Evolutionary conservation across 257 asterid genomes (phyloP).

Genomic region (Solanum paucissectum): DNA sequence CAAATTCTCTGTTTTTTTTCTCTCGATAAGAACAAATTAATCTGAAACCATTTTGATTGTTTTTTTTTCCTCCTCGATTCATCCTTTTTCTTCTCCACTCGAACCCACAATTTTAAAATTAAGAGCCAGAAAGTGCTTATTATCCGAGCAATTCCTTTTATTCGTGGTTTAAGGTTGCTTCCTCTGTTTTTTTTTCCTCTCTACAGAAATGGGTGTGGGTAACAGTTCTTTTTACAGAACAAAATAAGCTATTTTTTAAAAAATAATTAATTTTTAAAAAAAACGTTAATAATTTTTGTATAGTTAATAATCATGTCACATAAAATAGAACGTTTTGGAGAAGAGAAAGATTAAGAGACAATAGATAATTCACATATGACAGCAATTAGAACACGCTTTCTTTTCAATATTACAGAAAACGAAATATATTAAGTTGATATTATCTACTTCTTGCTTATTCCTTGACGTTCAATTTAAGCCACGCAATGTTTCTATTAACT

Average conservation of each 20-base stretch:
- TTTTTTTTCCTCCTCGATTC: not conserved
- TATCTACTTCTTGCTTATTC: not conserved
- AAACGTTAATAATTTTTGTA: not conserved
- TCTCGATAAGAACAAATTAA: not conserved
- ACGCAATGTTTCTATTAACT: not conserved
- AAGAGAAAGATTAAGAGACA: not conserved
- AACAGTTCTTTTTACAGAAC: not conserved
- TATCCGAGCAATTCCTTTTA: not conserved
- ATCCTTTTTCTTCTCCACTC: not conserved
- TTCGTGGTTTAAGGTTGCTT: not conserved
- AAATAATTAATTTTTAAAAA: no score
- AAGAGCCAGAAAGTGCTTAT: not conserved
- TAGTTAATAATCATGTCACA: not conserved
- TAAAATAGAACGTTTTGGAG: not conserved
- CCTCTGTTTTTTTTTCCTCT: not conserved
- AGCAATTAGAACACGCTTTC: not conserved
- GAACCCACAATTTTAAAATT: not conserved
- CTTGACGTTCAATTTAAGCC: constrained; percentile 10
- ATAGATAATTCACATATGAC: not conserved
- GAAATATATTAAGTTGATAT: not conserved
- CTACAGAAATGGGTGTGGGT: not conserved
- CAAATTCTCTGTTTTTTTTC: not conserved
- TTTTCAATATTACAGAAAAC: not conserved
- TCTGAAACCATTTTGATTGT: not conserved
- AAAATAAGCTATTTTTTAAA: not conserved